phyloP scores from a whole-genome alignment of 768 basidiomycete species.

The Russula brevipes region DNA sequence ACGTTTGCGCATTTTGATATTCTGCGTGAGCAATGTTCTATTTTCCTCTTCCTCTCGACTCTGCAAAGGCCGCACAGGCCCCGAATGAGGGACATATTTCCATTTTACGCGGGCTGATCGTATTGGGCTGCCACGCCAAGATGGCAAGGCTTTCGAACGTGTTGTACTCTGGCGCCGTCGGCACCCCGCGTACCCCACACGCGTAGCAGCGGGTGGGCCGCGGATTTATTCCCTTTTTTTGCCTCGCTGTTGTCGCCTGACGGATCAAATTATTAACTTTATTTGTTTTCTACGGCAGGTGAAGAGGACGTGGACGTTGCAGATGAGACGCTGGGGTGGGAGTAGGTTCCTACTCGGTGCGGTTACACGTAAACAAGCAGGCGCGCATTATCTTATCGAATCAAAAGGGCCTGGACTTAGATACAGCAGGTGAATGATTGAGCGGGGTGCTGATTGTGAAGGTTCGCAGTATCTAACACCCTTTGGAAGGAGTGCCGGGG shows the following conservation, averaged over 20 bases:
- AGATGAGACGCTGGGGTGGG: conserved; percentile 23
- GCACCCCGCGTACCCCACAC: conserved; percentile 21
- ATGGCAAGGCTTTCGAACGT: conserved; percentile 20
- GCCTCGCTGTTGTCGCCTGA: conserved; percentile 10
- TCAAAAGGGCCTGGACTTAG: conserved; percentile 14
- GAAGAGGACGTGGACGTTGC: conserved; percentile 20
- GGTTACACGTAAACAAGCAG: conserved; percentile 21
- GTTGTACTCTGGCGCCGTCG: conserved; percentile 4
- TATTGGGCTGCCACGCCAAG: conserved; percentile 16
- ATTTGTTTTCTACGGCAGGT: conserved; percentile 14
- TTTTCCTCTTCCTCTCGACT: neutral
- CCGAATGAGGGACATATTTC: conserved; percentile 1
- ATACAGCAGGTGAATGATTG: conserved; percentile 8
- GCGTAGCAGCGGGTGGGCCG: conserved; percentile 16
- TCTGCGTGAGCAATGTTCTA: conserved; percentile 31
- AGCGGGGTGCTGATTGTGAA: conserved; percentile 15
- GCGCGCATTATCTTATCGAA: conserved; percentile 23
- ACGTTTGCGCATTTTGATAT: conserved; percentile 35
- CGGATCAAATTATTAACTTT: conserved; percentile 8
- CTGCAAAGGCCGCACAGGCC: conserved; percentile 7
- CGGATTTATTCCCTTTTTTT: conserved; percentile 1
- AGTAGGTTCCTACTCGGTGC: conserved; percentile 12
- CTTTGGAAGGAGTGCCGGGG: neutral
- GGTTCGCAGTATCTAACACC: neutral
- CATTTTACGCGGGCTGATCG: neutral